These are phyloP conservation scores for Ganoderma meredithae DNA, from an alignment of 1,284 basidiomycete species.

Conservation along the genomic window DNA sequence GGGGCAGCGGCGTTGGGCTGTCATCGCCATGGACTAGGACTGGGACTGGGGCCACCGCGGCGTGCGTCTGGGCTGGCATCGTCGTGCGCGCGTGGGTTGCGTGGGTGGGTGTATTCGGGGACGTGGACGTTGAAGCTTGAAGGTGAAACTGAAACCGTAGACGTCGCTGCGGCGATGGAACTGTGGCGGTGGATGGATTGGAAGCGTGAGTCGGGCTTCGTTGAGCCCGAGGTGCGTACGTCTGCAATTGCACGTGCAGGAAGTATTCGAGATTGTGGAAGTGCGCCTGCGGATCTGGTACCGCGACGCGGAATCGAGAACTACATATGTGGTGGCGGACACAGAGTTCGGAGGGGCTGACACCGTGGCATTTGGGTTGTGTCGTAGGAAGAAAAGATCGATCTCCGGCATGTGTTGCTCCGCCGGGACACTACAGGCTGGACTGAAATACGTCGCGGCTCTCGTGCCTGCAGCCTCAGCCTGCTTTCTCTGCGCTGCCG, in stretches of 20 bases:
- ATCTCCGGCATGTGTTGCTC: neutral
- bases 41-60: neutral
- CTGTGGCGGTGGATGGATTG: slow-evolving; percentile 3
- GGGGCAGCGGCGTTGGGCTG: slow-evolving; percentile 1
- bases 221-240: neutral
- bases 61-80: neutral
- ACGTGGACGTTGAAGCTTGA: no score
- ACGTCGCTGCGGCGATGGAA: neutral
- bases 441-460: no score
- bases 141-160: neutral
- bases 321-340: slow-evolving; percentile 5
- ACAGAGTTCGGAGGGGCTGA: slow-evolving; percentile 16
- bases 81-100: neutral
- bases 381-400: neutral
- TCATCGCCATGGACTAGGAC: no score
- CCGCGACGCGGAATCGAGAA: neutral
- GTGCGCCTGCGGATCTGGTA: neutral
- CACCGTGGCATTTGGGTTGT: slow-evolving; percentile 2
- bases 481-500: neutral
- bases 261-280: neutral
- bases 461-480: no score
- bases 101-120: neutral
- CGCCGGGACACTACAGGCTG: neutral
- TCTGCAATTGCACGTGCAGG: neutral
- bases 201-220: neutral